Percentiles rank a stretch among this genome's conserved stretches.
These are phyloP conservation scores for Colletotrichum gloeosporioides DNA, from an alignment of 2,329 filamentous ascomycete genomes.

Conservation along the genomic window DNA sequence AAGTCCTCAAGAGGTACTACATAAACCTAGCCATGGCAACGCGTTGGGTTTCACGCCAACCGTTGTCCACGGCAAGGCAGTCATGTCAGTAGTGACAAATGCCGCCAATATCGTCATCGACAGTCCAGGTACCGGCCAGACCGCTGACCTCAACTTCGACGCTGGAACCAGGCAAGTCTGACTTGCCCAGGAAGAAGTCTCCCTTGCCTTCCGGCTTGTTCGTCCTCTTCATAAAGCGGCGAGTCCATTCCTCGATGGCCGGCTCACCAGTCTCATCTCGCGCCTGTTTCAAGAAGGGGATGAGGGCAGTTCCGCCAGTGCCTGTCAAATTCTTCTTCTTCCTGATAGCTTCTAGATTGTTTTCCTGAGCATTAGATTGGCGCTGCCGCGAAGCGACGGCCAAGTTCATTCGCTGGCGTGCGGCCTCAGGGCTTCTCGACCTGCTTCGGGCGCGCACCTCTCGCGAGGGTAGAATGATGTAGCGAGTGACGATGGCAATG, in stretches of 20 bases:
- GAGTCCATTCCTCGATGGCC: slow-evolving; percentile 73
- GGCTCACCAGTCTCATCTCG: slow-evolving; percentile 95
- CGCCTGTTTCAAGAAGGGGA: slow-evolving; percentile 96
- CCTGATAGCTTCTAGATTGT: slow-evolving; percentile 26
- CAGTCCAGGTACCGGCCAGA: slow-evolving; percentile 85
- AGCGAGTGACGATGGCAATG: slow-evolving; percentile 93
- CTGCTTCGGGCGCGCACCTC: slow-evolving; percentile 71
- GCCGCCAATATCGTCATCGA: slow-evolving; percentile 78
- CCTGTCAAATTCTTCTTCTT: slow-evolving; percentile 73
- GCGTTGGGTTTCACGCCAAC: slow-evolving; percentile 4
- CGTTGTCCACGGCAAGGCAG: not conserved
- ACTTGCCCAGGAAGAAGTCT: slow-evolving; percentile 65
- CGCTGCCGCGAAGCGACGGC: slow-evolving; percentile 60
- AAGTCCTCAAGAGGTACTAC: not conserved
- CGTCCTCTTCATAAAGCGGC: slow-evolving; percentile 60
- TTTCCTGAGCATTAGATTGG: slow-evolving; percentile 21
- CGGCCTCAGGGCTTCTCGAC: slow-evolving; percentile 61
- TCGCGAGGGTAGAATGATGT: slow-evolving; percentile 89
- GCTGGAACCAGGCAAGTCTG: slow-evolving; percentile 41
- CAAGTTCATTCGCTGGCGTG: slow-evolving; percentile 62
- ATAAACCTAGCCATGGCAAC: not conserved
- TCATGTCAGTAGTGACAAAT: slow-evolving; percentile 58
- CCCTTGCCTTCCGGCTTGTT: slow-evolving; percentile 53
- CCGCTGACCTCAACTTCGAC: slow-evolving; percentile 62
- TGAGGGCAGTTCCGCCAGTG: slow-evolving; percentile 91